These are phyloP conservation scores for Bruguiera sexangula DNA, from an alignment of 345 rosid species.

Conservation along the genomic window DNA sequence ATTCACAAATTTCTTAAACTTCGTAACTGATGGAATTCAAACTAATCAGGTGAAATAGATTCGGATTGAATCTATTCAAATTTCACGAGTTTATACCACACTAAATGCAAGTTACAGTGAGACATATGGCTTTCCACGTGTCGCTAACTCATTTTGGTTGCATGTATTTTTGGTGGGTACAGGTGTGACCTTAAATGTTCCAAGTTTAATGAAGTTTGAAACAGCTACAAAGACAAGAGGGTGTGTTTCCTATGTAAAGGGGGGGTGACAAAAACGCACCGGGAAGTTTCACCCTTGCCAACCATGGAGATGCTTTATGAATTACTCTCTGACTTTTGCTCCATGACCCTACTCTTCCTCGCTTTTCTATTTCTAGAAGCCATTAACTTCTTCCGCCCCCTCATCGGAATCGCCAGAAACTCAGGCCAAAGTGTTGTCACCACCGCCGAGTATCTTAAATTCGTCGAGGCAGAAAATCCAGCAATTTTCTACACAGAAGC, in stretches of 20 bases:
- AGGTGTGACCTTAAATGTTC: neutral
- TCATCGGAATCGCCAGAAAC: conserved; percentile 10
- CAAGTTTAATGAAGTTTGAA: too few species aligned
- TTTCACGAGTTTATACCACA: too few species aligned
- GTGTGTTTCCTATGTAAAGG: accelerated
- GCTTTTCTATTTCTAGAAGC: conserved; percentile 29
- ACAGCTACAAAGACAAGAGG: neutral
- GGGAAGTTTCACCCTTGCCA: neutral
- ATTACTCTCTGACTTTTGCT: conserved; percentile 24
- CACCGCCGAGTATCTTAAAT: conserved; percentile 30
- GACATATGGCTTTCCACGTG: neutral
- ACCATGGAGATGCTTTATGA: conserved; percentile 36
- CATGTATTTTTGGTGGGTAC: neutral
- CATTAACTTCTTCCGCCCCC: conserved; percentile 24
- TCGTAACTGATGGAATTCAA: too few species aligned
- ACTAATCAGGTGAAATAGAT: too few species aligned
- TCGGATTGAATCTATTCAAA: too few species aligned
- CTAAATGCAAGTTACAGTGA: too few species aligned
- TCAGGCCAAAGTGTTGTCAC: conserved; percentile 13
- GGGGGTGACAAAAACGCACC: neutral
- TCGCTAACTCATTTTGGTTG: neutral
- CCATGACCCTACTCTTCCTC: conserved; percentile 33
- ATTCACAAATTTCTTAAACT: too few species aligned
- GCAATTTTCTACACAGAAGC: conserved; percentile 18
- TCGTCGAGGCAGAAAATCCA: conserved; percentile 40